These are phyloP conservation scores for Quercus bicolor DNA, from an alignment of 306 rosid species.

Conservation along the genomic window DNA sequence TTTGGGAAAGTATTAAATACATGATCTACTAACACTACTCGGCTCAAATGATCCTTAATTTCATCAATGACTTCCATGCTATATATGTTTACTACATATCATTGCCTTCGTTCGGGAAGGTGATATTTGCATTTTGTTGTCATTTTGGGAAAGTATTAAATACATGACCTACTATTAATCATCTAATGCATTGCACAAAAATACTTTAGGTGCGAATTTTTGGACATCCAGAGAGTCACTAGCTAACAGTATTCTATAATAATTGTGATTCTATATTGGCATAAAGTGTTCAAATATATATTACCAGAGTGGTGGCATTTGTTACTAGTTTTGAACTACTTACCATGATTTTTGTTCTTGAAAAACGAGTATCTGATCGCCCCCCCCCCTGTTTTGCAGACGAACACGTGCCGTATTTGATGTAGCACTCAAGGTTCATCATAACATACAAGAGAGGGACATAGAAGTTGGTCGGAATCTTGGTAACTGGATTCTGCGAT, in stretches of 20 bases:
- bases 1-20: background rate
- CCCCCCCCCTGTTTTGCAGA: constrained; percentile 21
- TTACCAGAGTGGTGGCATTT: background rate
- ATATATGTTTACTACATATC: background rate
- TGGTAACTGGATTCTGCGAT: constrained; percentile 73
- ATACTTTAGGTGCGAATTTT: too few relatives aligned
- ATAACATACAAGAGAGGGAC: constrained; percentile 75
- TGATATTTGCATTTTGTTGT: background rate
- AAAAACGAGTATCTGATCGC: background rate
- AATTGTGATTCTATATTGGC: background rate
- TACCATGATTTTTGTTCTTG: background rate
- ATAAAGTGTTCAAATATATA: background rate
- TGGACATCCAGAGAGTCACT: background rate
- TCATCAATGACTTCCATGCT: background rate
- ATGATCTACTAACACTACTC: background rate
- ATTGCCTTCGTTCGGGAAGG: background rate
- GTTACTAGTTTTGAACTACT: background rate
- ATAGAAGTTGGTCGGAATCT: constrained; percentile 79
- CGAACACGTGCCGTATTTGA: constrained; percentile 75
- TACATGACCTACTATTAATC: too few relatives aligned
- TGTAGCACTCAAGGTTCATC: constrained; percentile 61
- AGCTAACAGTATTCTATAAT: background rate
- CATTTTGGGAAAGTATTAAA: background rate
- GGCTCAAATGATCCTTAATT: background rate
- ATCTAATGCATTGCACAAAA: too few relatives aligned